Conservation (phyloP, 2,329 filamentous ascomycete species). For the Phoma sp. region DNA sequence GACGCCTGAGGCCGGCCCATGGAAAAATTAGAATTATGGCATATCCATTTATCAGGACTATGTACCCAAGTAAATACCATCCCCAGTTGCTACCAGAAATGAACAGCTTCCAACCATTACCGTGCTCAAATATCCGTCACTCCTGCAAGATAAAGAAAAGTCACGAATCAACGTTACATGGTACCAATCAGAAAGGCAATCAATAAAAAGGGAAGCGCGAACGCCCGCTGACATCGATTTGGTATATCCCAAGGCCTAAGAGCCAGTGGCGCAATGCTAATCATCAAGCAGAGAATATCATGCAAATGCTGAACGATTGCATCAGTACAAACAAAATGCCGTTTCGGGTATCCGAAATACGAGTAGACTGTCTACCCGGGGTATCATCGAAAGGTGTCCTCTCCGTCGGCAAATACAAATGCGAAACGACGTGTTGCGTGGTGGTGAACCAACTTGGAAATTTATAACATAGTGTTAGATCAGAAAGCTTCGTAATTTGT, state of each 20-base stretch:
- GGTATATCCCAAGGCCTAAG: constrained; percentile 31
- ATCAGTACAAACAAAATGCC: constrained; percentile 18
- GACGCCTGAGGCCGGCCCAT: too few relatives aligned
- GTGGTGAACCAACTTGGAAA: constrained; percentile 21
- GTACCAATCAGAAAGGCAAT: not conserved
- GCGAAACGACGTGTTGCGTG: constrained; percentile 20
- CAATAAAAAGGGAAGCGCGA: not conserved
- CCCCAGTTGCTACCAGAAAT: not conserved
- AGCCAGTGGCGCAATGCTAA: constrained; percentile 17
- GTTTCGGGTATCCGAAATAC: constrained; percentile 23
- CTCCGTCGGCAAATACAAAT: constrained; percentile 29
- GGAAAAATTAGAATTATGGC: not conserved
- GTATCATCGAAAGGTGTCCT: constrained; percentile 40
- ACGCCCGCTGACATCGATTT: constrained; percentile 36
- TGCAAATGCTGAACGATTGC: constrained; percentile 21
- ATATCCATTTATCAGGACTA: constrained; percentile 1
- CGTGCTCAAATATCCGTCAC: not conserved
- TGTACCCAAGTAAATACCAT: constrained; percentile 4
- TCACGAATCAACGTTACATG: not conserved
- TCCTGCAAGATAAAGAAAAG: not conserved
- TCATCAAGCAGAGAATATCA: constrained; percentile 16
- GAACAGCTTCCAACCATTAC: constrained; percentile 20
- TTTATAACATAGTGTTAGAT: constrained; percentile 23
- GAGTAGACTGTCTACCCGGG: constrained; percentile 34
- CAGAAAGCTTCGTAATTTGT: constrained; percentile 27